Conservation (phyloP, 2,329 filamentous ascomycete species). For the Ophiostoma ulmi region DNA sequence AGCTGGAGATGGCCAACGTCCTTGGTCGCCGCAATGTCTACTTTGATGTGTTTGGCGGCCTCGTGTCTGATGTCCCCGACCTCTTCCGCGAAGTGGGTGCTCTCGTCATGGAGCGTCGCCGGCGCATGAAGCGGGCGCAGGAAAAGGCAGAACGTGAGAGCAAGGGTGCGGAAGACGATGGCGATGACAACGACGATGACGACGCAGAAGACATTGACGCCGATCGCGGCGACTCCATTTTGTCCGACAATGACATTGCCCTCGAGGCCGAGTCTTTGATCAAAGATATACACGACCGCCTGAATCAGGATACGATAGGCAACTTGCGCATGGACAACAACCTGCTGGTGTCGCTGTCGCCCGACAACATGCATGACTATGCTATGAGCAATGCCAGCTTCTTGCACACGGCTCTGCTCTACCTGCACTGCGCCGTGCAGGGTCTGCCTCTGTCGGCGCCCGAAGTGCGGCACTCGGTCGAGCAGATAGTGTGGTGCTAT, state of each 20-base stretch:
- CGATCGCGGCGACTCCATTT: not conserved
- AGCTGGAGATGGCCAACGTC: slow-evolving; percentile 18
- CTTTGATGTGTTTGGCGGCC: slow-evolving; percentile 26
- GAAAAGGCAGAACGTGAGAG: not conserved
- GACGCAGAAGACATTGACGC: not conserved
- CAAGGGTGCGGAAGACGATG: not conserved
- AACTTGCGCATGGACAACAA: slow-evolving; percentile 17
- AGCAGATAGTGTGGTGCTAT: slow-evolving; percentile 22
- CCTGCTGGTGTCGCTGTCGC: slow-evolving; percentile 13
- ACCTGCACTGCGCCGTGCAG: slow-evolving; percentile 21
- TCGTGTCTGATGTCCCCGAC: slow-evolving; percentile 24
- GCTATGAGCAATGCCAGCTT: slow-evolving; percentile 25
- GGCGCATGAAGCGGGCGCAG: not conserved
- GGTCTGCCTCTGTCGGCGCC: slow-evolving; percentile 17
- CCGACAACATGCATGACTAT: slow-evolving; percentile 23
- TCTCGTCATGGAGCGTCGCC: slow-evolving; percentile 20
- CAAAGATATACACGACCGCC: slow-evolving; percentile 17
- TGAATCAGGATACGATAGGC: slow-evolving; percentile 17
- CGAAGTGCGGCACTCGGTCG: slow-evolving; percentile 21
- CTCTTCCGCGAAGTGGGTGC: slow-evolving; percentile 24
- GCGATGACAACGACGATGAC: not conserved
- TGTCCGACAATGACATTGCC: slow-evolving; percentile 22
- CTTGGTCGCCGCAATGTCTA: slow-evolving; percentile 14
- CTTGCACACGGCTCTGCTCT: slow-evolving; percentile 23
- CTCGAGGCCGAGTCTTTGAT: slow-evolving; percentile 21